Conservation (phyloP, 345 rosid genomes). For the Corchorus olitorius region DNA sequence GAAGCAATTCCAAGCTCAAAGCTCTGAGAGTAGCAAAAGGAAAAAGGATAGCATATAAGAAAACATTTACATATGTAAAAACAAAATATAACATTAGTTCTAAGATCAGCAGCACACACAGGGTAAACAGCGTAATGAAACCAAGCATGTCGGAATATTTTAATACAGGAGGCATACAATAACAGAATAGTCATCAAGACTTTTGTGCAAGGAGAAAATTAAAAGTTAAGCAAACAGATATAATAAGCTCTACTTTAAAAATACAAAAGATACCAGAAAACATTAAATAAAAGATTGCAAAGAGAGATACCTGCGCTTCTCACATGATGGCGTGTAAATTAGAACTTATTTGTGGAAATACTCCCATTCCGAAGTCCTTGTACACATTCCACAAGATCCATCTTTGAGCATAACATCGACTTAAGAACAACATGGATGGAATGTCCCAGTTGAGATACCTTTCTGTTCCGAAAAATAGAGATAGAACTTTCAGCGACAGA, state of each 20-base stretch:
- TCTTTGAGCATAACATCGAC: conserved; percentile 90
- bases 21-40: conserved; percentile 70
- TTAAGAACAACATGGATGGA: conserved; percentile 32
- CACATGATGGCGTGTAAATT: conserved; percentile 59
- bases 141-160: conserved; percentile 6
- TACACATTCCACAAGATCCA: conserved; percentile 87
- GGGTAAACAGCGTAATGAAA: neutral
- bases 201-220: neutral
- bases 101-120: neutral
- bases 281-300: neutral
- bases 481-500: neutral
- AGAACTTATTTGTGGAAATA: conserved; percentile 85
- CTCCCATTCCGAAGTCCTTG: conserved; percentile 81
- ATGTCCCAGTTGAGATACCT: conserved; percentile 77
- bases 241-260: neutral
- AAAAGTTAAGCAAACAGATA: conserved; percentile 6
- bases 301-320: conserved; percentile 72
- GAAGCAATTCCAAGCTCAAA: conserved; percentile 61
- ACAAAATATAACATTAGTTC: neutral
- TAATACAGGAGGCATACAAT: neutral
- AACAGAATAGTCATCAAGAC: neutral
- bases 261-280: conserved; percentile 7
- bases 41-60: conserved; percentile 1
- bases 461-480: conserved; percentile 46
- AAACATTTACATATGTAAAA: neutral